Conservation (phyloP, 129 eudicot genomes). For the Pulicaria dysenterica region DNA sequence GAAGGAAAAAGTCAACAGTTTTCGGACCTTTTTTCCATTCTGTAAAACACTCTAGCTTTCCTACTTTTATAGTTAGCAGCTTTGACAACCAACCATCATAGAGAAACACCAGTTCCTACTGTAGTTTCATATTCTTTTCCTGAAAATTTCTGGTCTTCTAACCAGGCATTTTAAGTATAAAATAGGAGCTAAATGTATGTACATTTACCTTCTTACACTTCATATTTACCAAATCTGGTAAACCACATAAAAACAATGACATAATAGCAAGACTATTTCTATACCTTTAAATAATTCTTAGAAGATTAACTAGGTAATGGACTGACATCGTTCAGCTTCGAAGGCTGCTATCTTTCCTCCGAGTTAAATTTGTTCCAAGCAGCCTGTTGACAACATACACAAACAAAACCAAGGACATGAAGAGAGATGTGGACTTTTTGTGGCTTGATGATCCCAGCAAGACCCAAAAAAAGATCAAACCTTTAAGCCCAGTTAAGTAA, state of each 20-base stretch:
- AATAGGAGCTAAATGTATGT: conserved; percentile 24
- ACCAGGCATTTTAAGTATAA: conserved; percentile 27
- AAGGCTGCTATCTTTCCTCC: conserved; percentile 61
- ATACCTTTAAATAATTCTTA: conserved; percentile 14
- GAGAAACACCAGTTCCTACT: not conserved
- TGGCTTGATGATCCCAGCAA: too few species aligned
- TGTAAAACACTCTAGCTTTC: too few species aligned
- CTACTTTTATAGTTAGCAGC: not conserved
- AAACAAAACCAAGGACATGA: too few species aligned
- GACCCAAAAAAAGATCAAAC: too few species aligned
- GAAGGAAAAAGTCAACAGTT: too few species aligned
- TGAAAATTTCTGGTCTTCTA: conserved; percentile 15
- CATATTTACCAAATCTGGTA: conserved; percentile 35
- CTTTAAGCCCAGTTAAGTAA: too few species aligned
- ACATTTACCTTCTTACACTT: conserved; percentile 22
- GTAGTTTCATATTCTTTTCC: conserved; percentile 25
- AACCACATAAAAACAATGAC: conserved; percentile 7
- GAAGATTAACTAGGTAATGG: conserved; percentile 13
- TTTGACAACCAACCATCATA: not conserved
- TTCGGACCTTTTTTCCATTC: too few species aligned
- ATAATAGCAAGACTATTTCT: conserved; percentile 19
- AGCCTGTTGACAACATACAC: conserved; percentile 50
- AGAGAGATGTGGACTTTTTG: too few species aligned
- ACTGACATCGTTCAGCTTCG: conserved; percentile 12
- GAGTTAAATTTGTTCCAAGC: conserved; percentile 91